Evolutionary conservation across 192 early-diverging fungal species (phyloP), one percentile per base, ranked within the genome.

Genomic region (Podila epicladia): DNA sequence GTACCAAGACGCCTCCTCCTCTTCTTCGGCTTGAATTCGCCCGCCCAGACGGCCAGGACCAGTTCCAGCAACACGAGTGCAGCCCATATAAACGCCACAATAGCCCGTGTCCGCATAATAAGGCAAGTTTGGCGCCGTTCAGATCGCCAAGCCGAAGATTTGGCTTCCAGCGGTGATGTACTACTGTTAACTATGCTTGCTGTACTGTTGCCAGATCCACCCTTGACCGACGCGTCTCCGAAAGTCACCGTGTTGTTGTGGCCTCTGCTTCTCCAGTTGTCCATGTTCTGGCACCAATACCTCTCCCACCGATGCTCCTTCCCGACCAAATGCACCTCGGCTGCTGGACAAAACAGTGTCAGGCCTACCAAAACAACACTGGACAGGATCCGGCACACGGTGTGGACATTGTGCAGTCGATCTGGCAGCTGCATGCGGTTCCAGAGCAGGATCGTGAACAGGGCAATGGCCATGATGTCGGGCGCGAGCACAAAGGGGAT

Each of bases 361-460:
- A 65, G 29, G 17, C 41, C 49, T 38, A 51, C 38, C 22, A 45
- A 24, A 9, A 45, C n/a, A 13, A 45, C 15, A 50, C 64, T 51
- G 24, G 20, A 50, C 24, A 65, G 24, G 9, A 65, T 26, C 9
- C 64, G 37, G 48, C 64, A 65, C 28, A 33, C 20, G 32, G 13
- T 32, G 62, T 71, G 59, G 19, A 31, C 9, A 9, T 17, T 61
- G 20, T 60, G 62, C 19, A 45, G 20, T 9, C 69, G 59, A 62
- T 35, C 45, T 4, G 48, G 60, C 5, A 71, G 50, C 28, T 48
- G 45, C 29, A 71, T 62, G 15, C 58, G 45, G 3, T 32, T 22
- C 69, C 69, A 71, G 1, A 71, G 31, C 13, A 71, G 31, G 5
- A 71, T 51, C 5, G 29, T n/a, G 45, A 71, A 48, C 32, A 71